phyloP scores from a whole-genome alignment of 1,284 basidiomycete genomes.

The Boletus mariae region DNA sequence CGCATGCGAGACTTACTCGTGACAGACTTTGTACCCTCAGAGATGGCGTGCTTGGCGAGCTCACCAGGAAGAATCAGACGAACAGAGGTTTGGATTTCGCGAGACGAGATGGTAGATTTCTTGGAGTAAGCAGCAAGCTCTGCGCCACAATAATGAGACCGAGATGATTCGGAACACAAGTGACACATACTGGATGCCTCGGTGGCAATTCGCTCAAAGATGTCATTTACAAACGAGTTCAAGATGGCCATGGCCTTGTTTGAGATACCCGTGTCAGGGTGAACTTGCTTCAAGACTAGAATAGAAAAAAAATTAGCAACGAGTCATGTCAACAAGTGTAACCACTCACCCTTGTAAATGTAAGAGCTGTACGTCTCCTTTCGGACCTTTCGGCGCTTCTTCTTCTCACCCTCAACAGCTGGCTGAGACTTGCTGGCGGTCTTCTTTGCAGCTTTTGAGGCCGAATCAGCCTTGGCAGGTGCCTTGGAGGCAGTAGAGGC shows the following conservation, averaged over 20 bases:
- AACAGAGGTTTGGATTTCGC: constrained; percentile 78
- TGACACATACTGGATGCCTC: constrained; percentile 60
- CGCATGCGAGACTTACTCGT: constrained; percentile 24
- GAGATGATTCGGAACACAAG: background rate
- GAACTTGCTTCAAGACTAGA: constrained; percentile 65
- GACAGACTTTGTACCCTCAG: constrained; percentile 69
- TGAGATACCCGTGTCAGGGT: constrained; percentile 74
- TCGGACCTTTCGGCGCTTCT: constrained; percentile 84
- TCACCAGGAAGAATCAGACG: constrained; percentile 76
- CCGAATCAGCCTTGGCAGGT: constrained; percentile 68
- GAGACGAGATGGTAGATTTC: constrained; percentile 80
- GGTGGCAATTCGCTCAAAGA: constrained; percentile 74
- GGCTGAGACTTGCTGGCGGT: constrained; percentile 65
- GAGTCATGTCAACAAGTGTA: constrained; percentile 22
- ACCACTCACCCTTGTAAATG: constrained; percentile 78
- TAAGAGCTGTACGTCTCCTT: constrained; percentile 94
- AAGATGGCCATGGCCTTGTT: constrained; percentile 45
- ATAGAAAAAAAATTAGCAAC: background rate
- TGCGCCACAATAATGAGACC: constrained; percentile 24
- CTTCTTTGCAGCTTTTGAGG: constrained; percentile 69
- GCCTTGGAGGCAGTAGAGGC: constrained; percentile 77
- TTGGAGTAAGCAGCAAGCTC: constrained; percentile 78
- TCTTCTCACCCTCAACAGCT: constrained; percentile 70
- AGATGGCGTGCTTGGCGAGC: constrained; percentile 65
- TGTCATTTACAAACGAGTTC: constrained; percentile 74